Percentiles rank a stretch among this genome's conserved stretches.
phyloP scores from a whole-genome alignment of 345 rosid species.

The Rhodomyrtus tomentosa region DNA sequence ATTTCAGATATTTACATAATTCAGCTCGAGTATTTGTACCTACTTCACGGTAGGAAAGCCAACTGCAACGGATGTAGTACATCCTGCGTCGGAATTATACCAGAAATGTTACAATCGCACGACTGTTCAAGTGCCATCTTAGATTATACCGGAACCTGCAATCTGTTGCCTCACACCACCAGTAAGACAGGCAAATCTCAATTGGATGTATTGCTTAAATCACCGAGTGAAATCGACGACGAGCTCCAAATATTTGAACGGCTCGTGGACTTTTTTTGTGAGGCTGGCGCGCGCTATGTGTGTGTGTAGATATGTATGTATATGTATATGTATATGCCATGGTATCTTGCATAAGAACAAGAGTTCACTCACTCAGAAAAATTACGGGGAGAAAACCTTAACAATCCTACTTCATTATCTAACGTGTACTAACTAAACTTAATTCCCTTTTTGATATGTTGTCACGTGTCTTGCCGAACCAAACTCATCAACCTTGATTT shows the following conservation, averaged over 20 bases:
- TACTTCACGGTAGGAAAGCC: neutral
- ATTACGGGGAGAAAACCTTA: neutral
- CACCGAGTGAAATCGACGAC: neutral
- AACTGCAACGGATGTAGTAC: too few species aligned
- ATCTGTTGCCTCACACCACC: fast-evolving
- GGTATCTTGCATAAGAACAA: neutral
- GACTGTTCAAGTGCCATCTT: neutral
- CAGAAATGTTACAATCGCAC: neutral
- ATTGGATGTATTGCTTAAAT: neutral
- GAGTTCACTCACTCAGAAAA: neutral
- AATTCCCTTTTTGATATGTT: neutral
- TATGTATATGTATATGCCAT: neutral
- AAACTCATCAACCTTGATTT: neutral
- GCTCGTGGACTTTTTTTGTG: neutral
- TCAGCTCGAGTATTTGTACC: neutral
- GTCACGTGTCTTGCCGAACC: neutral
- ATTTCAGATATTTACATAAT: neutral
- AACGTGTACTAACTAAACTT: neutral
- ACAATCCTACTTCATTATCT: neutral
- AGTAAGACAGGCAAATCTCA: neutral
- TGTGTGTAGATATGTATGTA: too few species aligned
- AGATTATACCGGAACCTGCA: neutral
- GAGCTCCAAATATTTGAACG: neutral
- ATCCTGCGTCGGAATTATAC: too few species aligned
- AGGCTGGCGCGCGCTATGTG: too few species aligned